Evolutionary conservation across 257 asterid species (phyloP), one percentile per base, ranked within the genome.

Genomic region (Cynanchum wilfordii): DNA sequence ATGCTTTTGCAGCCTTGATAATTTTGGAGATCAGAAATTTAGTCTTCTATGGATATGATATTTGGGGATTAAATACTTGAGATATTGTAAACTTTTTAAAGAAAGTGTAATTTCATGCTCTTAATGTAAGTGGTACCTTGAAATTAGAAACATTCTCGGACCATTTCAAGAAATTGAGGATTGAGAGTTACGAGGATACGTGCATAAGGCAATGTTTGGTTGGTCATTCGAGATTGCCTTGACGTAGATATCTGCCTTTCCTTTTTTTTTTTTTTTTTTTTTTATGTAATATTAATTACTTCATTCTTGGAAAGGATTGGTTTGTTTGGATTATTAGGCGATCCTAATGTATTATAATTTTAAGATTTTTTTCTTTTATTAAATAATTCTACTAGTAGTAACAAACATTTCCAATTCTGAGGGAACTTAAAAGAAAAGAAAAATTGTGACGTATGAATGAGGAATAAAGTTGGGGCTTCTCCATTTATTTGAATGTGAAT

Each of bases 291-390:
- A n/a, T 2, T 77, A 38, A 38, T 38, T 38, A 4, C 70, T 50
- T 40, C 51, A 49, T 66, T 22, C 19, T 29, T 52, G 83, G 83
- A 75, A 83, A 64, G 10, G 82, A 85, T 79, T 17, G 44, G 77
- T 36, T 27, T 29, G 63, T 86, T 12, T 82, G 90, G 85, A 84
- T 66, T 84, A 19, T 73, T 77, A 81, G 89, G 84, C 86, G 24
- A 64, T 36, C 36, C 22, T 10, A 60, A 65, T 69, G 27, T 7
- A 29, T 60, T 38, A 55, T 74, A 1, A 45, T 45, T 47, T 47
- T 47, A 2, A 10, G 1, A 0, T 47, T 47, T 2, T 47, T 75
- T 68, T 33, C 44, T 73, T 51, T 45, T 15, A 24, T 65, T 54
- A n/a, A 45, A 49, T 13, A 75, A 51, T 13, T 7, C 1, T 1